These are phyloP conservation scores for Naganishia liquefaciens DNA, from an alignment of 1,284 basidiomycete genomes.

Conservation along the genomic window DNA sequence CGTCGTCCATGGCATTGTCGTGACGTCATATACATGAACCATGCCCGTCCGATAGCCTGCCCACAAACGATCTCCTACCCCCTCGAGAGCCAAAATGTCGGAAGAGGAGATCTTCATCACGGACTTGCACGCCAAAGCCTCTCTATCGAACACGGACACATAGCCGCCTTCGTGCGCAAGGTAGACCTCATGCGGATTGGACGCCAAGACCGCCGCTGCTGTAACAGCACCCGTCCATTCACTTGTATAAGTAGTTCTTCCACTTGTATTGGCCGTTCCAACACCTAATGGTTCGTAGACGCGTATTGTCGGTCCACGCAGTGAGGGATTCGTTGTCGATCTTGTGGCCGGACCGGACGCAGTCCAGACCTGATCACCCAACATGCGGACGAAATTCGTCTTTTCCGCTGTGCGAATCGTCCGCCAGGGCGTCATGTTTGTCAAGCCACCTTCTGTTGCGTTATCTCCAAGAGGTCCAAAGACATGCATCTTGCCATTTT, in stretches of 20 bases:
- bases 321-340: constrained; percentile 53
- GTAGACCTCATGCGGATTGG: constrained; percentile 68
- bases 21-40: constrained; percentile 80
- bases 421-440: constrained; percentile 57
- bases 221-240: constrained; percentile 71
- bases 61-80: constrained; percentile 80
- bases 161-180: constrained; percentile 93
- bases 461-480: constrained; percentile 59
- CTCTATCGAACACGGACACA: constrained; percentile 70
- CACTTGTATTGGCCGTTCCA: constrained; percentile 51
- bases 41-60: constrained; percentile 76
- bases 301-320: constrained; percentile 69
- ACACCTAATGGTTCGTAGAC: constrained; percentile 70
- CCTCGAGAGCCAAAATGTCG: constrained; percentile 75
- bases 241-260: constrained; percentile 58
- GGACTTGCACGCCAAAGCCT: constrained; percentile 42
- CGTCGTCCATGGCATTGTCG: constrained; percentile 70
- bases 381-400: constrained; percentile 71
- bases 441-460: constrained; percentile 43
- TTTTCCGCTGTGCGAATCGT: constrained; percentile 75
- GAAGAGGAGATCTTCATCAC: constrained; percentile 72
- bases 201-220: constrained; percentile 73
- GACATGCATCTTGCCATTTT: constrained; percentile 74
- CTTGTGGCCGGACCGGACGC: constrained; percentile 52
- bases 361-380: constrained; percentile 79